These are phyloP conservation scores for Leucogyrophana mollusca DNA, from an alignment of 768 basidiomycete species.

Conservation along the genomic window DNA sequence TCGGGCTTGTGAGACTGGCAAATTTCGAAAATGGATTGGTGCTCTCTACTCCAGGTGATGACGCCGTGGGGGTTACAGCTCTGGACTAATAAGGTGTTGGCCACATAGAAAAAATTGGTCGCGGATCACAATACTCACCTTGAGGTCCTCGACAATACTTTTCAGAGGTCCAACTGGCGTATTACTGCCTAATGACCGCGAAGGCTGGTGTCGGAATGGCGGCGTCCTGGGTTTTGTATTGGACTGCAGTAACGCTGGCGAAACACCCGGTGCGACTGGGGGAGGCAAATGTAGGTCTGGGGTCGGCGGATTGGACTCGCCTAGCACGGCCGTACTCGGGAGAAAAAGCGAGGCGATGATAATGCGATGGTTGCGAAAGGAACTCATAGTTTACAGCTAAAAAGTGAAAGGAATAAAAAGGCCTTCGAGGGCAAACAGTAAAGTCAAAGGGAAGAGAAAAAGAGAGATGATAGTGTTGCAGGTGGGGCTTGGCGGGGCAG, in stretches of 20 bases:
- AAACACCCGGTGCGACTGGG: slow-evolving; percentile 1
- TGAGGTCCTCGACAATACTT: slow-evolving; percentile 82
- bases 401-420: too few relatives aligned
- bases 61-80: slow-evolving; percentile 39
- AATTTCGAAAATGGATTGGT: slow-evolving; percentile 59
- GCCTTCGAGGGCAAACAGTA: too few relatives aligned
- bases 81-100: slow-evolving; percentile 20
- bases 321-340: slow-evolving; percentile 67
- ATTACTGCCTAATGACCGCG: slow-evolving; percentile 18
- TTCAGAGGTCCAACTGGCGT: slow-evolving; percentile 40
- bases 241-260: slow-evolving; percentile 9
- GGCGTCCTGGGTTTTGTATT: slow-evolving; percentile 6
- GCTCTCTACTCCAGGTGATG: slow-evolving; percentile 45
- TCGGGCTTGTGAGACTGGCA: slow-evolving; percentile 33
- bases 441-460: too few relatives aligned
- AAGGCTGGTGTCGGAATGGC: slow-evolving; percentile 17
- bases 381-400: slow-evolving; percentile 71
- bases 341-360: slow-evolving; percentile 86
- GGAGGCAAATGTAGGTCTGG: slow-evolving; percentile 34
- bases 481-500: too few relatives aligned
- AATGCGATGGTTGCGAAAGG: slow-evolving; percentile 70
- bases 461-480: too few relatives aligned
- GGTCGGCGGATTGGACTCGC: slow-evolving; percentile 50
- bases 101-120: neutral
- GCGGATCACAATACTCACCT: slow-evolving; percentile 35